Evolutionary conservation across 495 filamentous ascomycete species (phyloP).

Genomic region (Penicillium bovifimosum): DNA sequence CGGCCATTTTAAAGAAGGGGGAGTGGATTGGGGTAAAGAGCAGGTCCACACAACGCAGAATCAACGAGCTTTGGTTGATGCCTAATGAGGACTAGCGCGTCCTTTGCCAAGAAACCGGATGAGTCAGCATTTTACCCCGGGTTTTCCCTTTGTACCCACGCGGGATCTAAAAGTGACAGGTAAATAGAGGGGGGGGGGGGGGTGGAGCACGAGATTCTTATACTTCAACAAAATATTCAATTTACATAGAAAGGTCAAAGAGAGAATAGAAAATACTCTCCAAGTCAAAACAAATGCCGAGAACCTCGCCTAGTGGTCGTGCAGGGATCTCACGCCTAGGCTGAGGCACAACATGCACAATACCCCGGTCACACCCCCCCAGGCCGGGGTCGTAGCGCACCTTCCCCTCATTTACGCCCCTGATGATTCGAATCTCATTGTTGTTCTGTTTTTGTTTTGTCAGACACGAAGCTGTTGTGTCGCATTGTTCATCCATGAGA

Average conservation of each 20-base stretch:
- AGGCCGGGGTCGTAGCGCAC: conserved; percentile 18
- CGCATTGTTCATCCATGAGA: conserved; percentile 16
- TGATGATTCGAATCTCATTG: background rate
- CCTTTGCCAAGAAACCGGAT: background rate
- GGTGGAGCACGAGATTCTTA: too few species aligned
- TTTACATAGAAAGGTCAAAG: too few species aligned
- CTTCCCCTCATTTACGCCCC: conserved; percentile 8
- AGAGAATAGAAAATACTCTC: too few species aligned
- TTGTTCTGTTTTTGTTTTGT: background rate
- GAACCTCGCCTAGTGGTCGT: background rate
- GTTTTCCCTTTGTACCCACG: conserved; percentile 6
- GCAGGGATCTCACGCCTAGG: conserved; percentile 1
- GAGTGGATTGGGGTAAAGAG: background rate
- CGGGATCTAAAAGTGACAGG: conserved; percentile 2
- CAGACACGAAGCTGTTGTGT: background rate
- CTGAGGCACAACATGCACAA: conserved; percentile 7
- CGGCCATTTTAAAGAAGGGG: conserved; percentile 55
- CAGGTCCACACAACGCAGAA: conserved; percentile 9
- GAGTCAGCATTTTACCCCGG: conserved; percentile 22
- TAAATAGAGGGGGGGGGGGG: too few species aligned
- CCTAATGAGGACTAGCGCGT: conserved; percentile 18
- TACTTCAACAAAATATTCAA: too few species aligned
- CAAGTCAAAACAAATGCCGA: background rate
- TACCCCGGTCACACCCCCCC: conserved; percentile 3
- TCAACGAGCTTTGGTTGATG: conserved; percentile 17